Evolutionary conservation across 352 stramenopile species (phyloP), one percentile per base, ranked within the genome.

Genomic region (Phytophthora crassamura): DNA sequence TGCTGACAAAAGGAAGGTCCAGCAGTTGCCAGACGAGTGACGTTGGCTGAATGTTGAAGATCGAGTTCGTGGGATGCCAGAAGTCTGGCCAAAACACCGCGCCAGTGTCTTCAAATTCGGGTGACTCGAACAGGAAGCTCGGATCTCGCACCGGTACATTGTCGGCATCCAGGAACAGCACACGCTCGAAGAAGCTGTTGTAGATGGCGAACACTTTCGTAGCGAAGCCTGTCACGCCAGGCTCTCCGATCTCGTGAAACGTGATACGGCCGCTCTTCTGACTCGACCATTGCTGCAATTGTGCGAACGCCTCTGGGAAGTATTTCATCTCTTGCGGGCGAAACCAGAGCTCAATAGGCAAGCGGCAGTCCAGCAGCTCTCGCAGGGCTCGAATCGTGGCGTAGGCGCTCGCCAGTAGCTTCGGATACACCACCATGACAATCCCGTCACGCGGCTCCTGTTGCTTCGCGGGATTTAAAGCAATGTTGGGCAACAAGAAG

Each of bases 71-170:
- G 12, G 78, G 76, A 50, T 90, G 80, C 78, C 78, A 91, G 47
- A 88, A 88, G 46, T 91, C 82, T 2, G 82, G 82, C 82, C 82
- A 92, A 57, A 92, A 90, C 3, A 92, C 35, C 7, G 84, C 80
- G 0, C 81, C 80, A 4, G 50, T 75, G 8, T 61, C 33, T 9
- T 39, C 28, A 41, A 84, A 89, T 36, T 79, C 76, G 3, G 33
- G 30, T 0, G 61, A 63, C 1, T 62, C 45, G 66, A 89, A 89
- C 25, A 89, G 33, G n/a, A 80, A 85, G 16, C 40, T 83, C 36
- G 80, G 80, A 32, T 88, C 59, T 3, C 46, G 56, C 39, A 75
- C 78, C 0, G 78, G 77, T 7, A 81, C 52, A 38, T 89, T 89
- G 48, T 89, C 80, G 14, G 77, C 72, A 48, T 88, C 80, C 16